Conservation (phyloP, 345 rosid genomes). For the Salix purpurea region DNA sequence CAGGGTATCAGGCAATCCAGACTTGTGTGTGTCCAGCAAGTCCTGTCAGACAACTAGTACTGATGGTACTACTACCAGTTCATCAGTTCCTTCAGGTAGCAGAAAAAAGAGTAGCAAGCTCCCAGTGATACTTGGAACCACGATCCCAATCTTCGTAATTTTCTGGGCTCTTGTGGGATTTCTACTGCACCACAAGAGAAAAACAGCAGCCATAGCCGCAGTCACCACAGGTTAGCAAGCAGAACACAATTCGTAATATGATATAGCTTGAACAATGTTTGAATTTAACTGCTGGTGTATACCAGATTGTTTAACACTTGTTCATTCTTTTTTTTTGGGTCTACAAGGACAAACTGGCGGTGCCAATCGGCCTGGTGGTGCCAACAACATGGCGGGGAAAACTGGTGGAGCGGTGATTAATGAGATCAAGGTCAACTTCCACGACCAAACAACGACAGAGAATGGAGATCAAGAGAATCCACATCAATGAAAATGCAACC, state of each 20-base stretch:
- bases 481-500: neutral
- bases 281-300: no score
- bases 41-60: constrained; percentile 16
- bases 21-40: constrained; percentile 32
- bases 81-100: neutral
- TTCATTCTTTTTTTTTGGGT: neutral
- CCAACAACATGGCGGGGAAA: neutral
- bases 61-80: neutral
- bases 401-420: constrained; percentile 6
- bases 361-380: constrained; percentile 12
- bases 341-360: constrained; percentile 14
- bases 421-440: constrained; percentile 15
- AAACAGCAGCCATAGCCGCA: constrained; percentile 26
- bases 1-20: constrained; percentile 18
- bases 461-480: neutral
- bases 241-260: neutral
- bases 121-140: constrained; percentile 37
- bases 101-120: constrained; percentile 23
- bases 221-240: constrained; percentile 7
- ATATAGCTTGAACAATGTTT: neutral
- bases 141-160: constrained; percentile 28
- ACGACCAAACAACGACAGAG: constrained; percentile 9
- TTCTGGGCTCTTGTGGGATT: constrained; percentile 28
- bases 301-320: neutral
- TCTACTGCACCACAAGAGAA: constrained; percentile 27